Percentiles rank a stretch among this genome's conserved stretches.
phyloP scores from a whole-genome alignment of 1,139 yeast genomes.

The Blastobotrys ciferrii region DNA sequence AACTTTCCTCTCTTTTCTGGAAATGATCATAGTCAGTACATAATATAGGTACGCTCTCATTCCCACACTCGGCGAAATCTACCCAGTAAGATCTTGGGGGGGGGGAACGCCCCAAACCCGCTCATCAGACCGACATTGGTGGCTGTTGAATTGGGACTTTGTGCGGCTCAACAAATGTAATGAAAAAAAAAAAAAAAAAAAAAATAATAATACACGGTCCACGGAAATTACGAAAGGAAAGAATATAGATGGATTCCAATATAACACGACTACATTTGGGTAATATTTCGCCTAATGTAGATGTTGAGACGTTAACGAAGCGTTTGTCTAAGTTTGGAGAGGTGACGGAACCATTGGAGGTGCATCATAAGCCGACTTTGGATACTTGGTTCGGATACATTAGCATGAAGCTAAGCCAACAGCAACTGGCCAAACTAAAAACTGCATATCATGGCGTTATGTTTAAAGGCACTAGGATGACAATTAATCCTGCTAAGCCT shows the following conservation, averaged over 20 bases:
- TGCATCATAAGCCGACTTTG: conserved; percentile 47
- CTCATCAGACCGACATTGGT: no score
- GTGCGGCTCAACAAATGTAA: no score
- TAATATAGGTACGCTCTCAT: no score
- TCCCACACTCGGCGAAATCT: no score
- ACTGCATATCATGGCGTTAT: conserved; percentile 63
- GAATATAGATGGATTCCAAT: background rate
- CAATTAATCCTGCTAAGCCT: conserved; percentile 50
- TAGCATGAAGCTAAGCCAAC: conserved; percentile 52
- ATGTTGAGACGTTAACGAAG: conserved; percentile 44
- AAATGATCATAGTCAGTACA: no score
- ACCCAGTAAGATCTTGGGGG: no score
- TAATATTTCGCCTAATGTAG: conserved; percentile 55
- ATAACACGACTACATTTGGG: conserved; percentile 62
- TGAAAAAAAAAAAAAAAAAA: no score
- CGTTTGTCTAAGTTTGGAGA: conserved; percentile 54
- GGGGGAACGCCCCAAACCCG: no score
- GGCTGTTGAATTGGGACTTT: no score
- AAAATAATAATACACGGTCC: no score
- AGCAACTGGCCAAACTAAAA: conserved; percentile 49
- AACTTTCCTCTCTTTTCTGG: no score
- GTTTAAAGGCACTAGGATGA: conserved; percentile 70
- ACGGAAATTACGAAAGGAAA: no score
- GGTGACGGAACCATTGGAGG: conserved; percentile 44
- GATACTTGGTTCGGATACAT: conserved; percentile 67